A percentile compares a stretch with the other conserved stretches of the same genome.
Evolutionary conservation across 345 rosid species (phyloP).

Genomic region (Rhodamnia rubescens): DNA sequence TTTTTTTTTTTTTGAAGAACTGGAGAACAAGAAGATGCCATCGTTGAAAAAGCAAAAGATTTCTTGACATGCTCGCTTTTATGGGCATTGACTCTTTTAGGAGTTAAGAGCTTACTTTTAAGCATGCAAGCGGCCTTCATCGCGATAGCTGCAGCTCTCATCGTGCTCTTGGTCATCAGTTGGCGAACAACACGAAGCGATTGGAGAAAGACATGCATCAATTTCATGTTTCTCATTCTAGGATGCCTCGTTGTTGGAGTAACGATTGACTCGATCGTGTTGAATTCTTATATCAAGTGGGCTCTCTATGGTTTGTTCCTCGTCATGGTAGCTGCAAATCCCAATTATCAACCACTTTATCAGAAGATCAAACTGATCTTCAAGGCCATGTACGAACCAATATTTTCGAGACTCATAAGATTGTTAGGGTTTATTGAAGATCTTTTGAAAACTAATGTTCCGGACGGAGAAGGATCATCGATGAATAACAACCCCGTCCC

Average conservation of each 20-base stretch:
- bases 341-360: background rate
- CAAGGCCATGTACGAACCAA: background rate
- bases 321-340: background rate
- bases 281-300: background rate
- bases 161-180: background rate
- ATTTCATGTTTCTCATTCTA: background rate
- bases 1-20: background rate
- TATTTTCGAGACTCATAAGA: background rate
- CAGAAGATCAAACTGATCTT: accelerated
- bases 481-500: background rate
- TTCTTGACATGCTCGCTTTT: background rate
- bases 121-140: background rate
- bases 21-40: background rate
- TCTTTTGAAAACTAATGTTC: background rate
- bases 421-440: background rate
- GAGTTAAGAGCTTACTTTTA: background rate
- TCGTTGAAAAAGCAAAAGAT: background rate
- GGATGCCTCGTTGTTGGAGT: background rate
- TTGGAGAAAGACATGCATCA: background rate
- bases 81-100: background rate
- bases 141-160: background rate
- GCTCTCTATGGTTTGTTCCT: background rate
- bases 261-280: background rate
- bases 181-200: background rate
- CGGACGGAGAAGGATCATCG: background rate